Percentiles rank a stretch among this genome's conserved stretches.
Conservation (phyloP, 257 asterid genomes). For the Solanum peruvianum region DNA sequence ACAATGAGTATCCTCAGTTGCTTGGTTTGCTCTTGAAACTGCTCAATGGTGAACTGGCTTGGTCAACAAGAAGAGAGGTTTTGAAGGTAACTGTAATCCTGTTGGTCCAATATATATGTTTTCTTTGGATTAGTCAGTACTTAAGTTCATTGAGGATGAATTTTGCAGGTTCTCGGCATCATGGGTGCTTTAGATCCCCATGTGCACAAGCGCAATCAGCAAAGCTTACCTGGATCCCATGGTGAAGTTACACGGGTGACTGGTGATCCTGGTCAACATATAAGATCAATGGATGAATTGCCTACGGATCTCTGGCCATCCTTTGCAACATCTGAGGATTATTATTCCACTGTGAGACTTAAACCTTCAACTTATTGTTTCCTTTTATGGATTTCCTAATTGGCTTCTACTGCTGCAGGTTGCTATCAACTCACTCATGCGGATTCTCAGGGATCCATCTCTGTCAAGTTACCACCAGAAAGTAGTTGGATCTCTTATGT, state of each 20-base stretch:
- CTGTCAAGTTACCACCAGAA: conserved; percentile 92
- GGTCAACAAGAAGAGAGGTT: conserved; percentile 98
- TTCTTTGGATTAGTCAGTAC: not conserved
- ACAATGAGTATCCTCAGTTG: conserved; percentile 83
- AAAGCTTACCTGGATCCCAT: conserved; percentile 75
- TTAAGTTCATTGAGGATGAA: not conserved
- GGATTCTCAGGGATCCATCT: conserved; percentile 95
- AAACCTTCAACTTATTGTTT: conserved; percentile 11
- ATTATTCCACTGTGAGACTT: conserved; percentile 78
- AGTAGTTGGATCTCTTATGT: conserved; percentile 97
- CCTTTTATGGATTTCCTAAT: not conserved
- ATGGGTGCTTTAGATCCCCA: conserved; percentile 99
- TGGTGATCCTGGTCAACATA: conserved; percentile 82
- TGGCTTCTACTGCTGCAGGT: conserved; percentile 41
- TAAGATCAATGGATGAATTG: conserved; percentile 74
- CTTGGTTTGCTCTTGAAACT: conserved; percentile 89
- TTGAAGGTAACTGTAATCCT: conserved; percentile 53
- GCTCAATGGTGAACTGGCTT: conserved; percentile 95
- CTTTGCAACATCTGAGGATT: conserved; percentile 96
- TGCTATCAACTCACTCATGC: conserved; percentile 94
- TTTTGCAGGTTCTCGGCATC: conserved; percentile 83
- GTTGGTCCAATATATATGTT: not conserved
- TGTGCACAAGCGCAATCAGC: conserved; percentile 80
- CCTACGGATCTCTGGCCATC: conserved; percentile 99
- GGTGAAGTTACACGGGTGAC: conserved; percentile 83